Percentiles rank a stretch among this genome's conserved stretches.
Evolutionary conservation across 1,284 basidiomycete genomes (phyloP).

Genomic region (Trametes sp.): DNA sequence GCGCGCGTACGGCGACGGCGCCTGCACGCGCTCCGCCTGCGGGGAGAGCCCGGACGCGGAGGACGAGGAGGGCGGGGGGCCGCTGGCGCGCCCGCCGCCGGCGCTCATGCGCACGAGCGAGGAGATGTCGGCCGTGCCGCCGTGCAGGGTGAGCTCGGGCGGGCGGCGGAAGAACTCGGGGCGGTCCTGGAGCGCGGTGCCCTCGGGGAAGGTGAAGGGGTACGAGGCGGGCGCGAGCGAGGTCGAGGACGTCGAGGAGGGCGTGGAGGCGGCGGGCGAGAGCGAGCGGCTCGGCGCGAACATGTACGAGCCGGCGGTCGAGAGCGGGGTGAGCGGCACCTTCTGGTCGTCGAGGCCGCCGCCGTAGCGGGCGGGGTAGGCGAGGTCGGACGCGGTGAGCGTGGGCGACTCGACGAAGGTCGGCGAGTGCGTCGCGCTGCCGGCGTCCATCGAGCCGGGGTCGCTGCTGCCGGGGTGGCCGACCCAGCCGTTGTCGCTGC

Average conservation of each 20-base stretch:
- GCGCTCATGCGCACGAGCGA: conserved; percentile 61
- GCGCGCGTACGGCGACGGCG: conserved; percentile 57
- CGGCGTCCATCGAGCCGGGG: conserved; percentile 50
- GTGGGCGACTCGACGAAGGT: conserved; percentile 64
- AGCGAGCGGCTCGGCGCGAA: conserved; percentile 75
- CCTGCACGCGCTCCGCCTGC: conserved; percentile 57
- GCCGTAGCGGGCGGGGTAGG: conserved; percentile 59
- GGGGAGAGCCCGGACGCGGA: conserved; percentile 55
- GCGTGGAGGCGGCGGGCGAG: conserved; percentile 73
- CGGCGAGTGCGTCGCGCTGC: conserved; percentile 60
- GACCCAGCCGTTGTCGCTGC: conserved; percentile 61
- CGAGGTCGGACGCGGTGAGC: conserved; percentile 62
- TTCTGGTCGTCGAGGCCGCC: conserved; percentile 68
- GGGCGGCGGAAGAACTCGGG: conserved; percentile 69
- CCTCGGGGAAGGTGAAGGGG: conserved; percentile 66
- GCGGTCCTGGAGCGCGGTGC: conserved; percentile 58
- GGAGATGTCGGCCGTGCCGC: conserved; percentile 70
- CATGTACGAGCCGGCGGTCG: conserved; percentile 62
- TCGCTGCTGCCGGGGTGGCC: conserved; percentile 55
- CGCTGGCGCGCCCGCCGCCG: too few species aligned
- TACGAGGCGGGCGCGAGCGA: conserved; percentile 66
- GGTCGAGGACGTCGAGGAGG: conserved; percentile 68
- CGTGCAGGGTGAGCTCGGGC: conserved; percentile 71
- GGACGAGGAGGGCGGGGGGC: conserved; percentile 40
- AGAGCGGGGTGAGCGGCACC: conserved; percentile 59